Base-by-base conservation (phyloP, 805 yeast species). In the Sungouiella blattae region DNA sequence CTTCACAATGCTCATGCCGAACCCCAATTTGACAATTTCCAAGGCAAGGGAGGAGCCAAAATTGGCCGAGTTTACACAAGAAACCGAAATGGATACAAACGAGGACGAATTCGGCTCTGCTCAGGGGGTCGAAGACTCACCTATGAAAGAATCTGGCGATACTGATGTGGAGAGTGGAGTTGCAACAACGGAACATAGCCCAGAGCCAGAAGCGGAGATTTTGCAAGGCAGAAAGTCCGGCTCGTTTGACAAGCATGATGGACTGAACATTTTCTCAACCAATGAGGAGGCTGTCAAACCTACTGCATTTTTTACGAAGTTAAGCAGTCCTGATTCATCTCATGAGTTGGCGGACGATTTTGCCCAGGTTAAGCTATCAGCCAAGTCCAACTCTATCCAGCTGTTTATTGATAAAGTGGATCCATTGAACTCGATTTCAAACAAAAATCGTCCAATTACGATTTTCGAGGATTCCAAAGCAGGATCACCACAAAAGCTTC, bases 371-470 rank as follows among this genome's bases (percentile, higher is more conserved):
- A 35, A 45, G 12, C 40, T 48, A 18, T 27, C 49, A 6, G 41
- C 36, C 22, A 34, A 39, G 13, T 39, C 33, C 28, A 57, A 46
- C 26, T 47, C 56, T 4, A 53, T 68, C 6, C 67, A 67, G 36
- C 35, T 46, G 2, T 50, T 66, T 20, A 59, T 70, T 17, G 71
- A 63, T 25, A 67, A 54, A 37, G 53, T 67, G 0, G 75, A 70
- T 42, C 76, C 76, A 2, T 52, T 70, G 18, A 56, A 47, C 30
- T 49, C 57, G 4, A 50, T 66, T 11, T 56, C 71, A 2, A 58
- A 48, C 28, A 53, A 50, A 29, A 60, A 53, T 30, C 59, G 59
- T 33, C 62, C 65, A 4, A 67, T 69, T 14, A 35, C 52, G 8
- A 69, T 69, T n/a, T 69, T 52, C 33, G 67, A 67, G 31, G 75